Evolutionary conservation across 2,329 filamentous ascomycete species (phyloP).

Genomic region (Colletotrichum horii): DNA sequence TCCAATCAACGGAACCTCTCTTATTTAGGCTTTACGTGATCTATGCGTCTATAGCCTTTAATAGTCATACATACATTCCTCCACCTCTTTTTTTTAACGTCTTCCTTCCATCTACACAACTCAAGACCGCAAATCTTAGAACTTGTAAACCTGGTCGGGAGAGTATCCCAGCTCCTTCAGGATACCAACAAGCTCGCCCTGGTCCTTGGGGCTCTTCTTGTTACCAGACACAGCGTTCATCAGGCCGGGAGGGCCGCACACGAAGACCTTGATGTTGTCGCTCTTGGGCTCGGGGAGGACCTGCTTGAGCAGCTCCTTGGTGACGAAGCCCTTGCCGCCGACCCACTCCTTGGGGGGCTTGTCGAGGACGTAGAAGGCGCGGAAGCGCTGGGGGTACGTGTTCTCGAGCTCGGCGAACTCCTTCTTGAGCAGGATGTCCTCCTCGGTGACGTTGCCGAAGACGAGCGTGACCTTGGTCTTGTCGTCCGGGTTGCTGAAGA

Average conservation of each 20-base stretch:
- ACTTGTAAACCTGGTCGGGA: constrained; percentile 90
- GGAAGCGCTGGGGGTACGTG: constrained; percentile 93
- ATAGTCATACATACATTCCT: constrained; percentile 6
- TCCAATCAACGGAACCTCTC: neutral
- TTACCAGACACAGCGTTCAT: constrained; percentile 91
- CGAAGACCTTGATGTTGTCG: constrained; percentile 94
- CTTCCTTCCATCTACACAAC: neutral
- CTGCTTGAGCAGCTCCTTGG: constrained; percentile 91
- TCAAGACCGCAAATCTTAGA: constrained; percentile 52
- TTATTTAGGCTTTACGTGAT: neutral
- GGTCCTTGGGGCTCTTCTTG: constrained; percentile 92
- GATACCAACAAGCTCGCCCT: constrained; percentile 85
- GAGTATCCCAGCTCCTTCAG: constrained; percentile 80
- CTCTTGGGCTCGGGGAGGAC: constrained; percentile 91
- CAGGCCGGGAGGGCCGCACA: constrained; percentile 90
- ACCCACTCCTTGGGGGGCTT: constrained; percentile 80
- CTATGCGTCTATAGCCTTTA: constrained; percentile 18
- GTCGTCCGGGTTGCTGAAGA: constrained; percentile 96
- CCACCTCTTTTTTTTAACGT: neutral
- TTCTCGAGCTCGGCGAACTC: constrained; percentile 90
- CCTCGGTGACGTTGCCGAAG: constrained; percentile 87
- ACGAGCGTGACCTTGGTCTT: constrained; percentile 97
- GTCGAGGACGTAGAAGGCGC: constrained; percentile 92
- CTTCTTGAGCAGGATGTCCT: constrained; percentile 89
- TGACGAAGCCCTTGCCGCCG: constrained; percentile 81